phyloP scores from a whole-genome alignment of 139 green algal genomes.

The Auxenochlorella protothecoides region DNA sequence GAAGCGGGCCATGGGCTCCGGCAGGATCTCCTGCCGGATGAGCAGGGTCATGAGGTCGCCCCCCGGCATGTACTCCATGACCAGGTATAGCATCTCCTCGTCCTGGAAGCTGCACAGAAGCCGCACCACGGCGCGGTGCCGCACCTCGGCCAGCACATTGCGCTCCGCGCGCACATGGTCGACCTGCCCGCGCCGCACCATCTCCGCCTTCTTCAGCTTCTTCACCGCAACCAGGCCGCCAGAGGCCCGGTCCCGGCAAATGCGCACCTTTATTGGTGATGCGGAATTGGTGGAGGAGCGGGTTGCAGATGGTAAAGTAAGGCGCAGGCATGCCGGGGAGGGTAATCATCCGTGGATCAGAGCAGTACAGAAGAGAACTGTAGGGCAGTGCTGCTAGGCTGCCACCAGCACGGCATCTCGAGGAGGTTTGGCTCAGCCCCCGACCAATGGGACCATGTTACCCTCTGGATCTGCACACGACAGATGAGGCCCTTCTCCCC shows the following conservation, averaged over 20 bases:
- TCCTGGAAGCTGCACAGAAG: conserved; percentile 95
- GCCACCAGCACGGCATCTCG: no score
- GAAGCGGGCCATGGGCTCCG: conserved; percentile 46
- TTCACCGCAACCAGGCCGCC: conserved; percentile 93
- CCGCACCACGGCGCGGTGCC: conserved; percentile 72
- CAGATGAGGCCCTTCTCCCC: no score
- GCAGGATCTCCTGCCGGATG: conserved; percentile 93
- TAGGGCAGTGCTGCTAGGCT: no score
- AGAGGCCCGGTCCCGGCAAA: conserved; percentile 68
- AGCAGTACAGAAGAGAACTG: no score
- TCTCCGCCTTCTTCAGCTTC: conserved; percentile 93
- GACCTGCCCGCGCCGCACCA: conserved; percentile 88
- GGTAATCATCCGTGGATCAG: no score
- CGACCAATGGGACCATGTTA: no score
- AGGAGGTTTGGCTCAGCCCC: no score
- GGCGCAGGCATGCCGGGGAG: no score
- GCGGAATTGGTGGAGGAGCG: no score
- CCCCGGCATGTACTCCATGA: conserved; percentile 97
- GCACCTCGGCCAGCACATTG: conserved; percentile 87
- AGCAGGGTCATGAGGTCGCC: conserved; percentile 98
- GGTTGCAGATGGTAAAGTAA: no score
- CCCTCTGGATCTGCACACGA: no score
- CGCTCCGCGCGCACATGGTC: conserved; percentile 93
- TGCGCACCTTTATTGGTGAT: conserved; percentile 49
- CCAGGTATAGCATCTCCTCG: conserved; percentile 89